Conservation (phyloP, 1,284 basidiomycete species). For the Tylopilus orsonianus region DNA sequence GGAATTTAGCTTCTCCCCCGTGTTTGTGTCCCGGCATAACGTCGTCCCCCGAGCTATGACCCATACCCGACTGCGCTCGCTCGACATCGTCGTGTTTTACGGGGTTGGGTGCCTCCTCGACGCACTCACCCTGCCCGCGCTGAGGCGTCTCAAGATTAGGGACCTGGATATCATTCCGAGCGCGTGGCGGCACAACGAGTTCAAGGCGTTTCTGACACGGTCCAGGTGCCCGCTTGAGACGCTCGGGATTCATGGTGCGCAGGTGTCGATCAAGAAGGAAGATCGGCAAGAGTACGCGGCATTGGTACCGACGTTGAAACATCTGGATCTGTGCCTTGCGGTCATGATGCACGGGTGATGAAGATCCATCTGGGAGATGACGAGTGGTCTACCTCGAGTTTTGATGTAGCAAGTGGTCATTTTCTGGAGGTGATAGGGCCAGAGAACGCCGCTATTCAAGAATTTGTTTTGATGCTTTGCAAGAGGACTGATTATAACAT, state of each 20-base stretch:
- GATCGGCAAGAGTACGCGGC: constrained; percentile 13
- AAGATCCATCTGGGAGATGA: neutral
- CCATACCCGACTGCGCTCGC: constrained; percentile 8
- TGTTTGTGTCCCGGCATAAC: constrained; percentile 7
- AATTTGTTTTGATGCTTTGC: neutral
- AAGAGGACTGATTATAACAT: neutral
- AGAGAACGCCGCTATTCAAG: neutral
- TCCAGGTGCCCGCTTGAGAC: constrained; percentile 22
- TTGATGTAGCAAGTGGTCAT: too few relatives aligned
- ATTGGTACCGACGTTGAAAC: constrained; percentile 23
- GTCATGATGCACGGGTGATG: constrained; percentile 10
- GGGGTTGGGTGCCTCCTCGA: constrained; percentile 12
- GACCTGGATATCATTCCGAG: constrained; percentile 20
- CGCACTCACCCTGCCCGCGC: constrained; percentile 12
- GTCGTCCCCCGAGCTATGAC: constrained; percentile 1
- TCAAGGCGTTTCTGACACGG: constrained; percentile 18
- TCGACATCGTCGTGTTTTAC: constrained; percentile 19
- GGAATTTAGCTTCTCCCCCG: constrained; percentile 14
- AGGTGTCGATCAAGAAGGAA: constrained; percentile 16
- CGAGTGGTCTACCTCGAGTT: too few relatives aligned
- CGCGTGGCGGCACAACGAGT: constrained; percentile 13
- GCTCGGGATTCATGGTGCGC: constrained; percentile 17
- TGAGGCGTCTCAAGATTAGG: constrained; percentile 8
- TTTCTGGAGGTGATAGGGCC: neutral
- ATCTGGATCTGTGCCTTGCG: constrained; percentile 18